Base-by-base conservation (phyloP, 1,139 yeast genomes). In the Lodderomyces beijingensis region DNA sequence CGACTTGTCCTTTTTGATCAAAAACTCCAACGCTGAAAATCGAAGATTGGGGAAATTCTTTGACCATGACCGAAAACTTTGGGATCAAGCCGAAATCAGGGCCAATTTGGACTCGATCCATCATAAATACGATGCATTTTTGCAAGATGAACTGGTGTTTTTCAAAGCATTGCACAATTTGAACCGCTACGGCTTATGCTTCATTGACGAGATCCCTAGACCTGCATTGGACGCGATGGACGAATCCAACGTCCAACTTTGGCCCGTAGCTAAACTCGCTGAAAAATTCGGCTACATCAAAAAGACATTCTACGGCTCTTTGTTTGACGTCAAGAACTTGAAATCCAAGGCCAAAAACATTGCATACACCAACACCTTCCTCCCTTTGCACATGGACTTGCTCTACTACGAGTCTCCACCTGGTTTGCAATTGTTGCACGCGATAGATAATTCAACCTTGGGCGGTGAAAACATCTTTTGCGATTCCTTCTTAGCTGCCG, bases 391-490 rank as follows among this genome's bases (percentile, higher is more conserved):
- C 48, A 84, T 82, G 86, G 94, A 85, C 46, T 64, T 85, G 26
- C 65, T 80, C 32, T 85, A 84, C 56, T 79, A 83, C 50, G 91
- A 85, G 52, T 78, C 88, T 7, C 93, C 93, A 2, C 95, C 95
- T 0, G 94, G 94, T 0, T 62, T 84, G 25, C 93, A 85, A 50
- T 54, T 83, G 23, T 63, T 85, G 29, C 93, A 84, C 46, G 70
- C 77, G 33, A 71, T 84, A 31, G 65, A 74, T 32, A 84, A 84
- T 52, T 65, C 74, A 5, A 73, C 84, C 4, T 41, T 46, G 2
- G 93, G 91, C 3, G 89, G 89, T 3, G 88, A 81, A 34, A 80
- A 78, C 33, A 57, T 79, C 8, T 84, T 82, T 60, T 77, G 78
- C n/a, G 94, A 85, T 53, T 74, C 88, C 2, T 83, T 77, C 52